phyloP scores from a whole-genome alignment of 495 filamentous ascomycete genomes.

The Aspergillus kassunensis region DNA sequence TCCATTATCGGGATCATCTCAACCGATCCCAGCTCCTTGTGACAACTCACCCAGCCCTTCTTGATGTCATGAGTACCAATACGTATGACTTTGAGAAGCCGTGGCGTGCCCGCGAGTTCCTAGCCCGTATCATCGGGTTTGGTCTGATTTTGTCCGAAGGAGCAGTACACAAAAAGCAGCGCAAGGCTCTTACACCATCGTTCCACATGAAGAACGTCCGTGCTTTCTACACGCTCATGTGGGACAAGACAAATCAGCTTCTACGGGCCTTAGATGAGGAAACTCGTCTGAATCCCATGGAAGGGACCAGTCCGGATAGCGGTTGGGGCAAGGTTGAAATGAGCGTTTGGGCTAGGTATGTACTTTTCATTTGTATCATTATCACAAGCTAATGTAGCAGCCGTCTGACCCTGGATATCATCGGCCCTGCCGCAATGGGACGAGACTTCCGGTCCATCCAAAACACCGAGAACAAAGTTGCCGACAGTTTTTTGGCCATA shows the following conservation, averaged over 20 bases:
- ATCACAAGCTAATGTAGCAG: constrained; percentile 26
- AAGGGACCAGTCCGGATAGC: constrained; percentile 34
- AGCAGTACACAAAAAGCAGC: constrained; percentile 67
- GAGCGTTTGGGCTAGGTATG: constrained; percentile 57
- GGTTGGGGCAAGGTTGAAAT: constrained; percentile 60
- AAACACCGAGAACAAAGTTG: constrained; percentile 60
- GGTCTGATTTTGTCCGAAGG: constrained; percentile 81
- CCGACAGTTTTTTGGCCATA: constrained; percentile 59
- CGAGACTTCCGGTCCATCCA: constrained; percentile 71
- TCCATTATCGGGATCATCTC: constrained; percentile 59
- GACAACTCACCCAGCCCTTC: constrained; percentile 43
- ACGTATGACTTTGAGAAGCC: constrained; percentile 54
- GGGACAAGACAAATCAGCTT: constrained; percentile 52
- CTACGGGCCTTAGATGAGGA: constrained; percentile 39
- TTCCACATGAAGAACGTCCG: constrained; percentile 82
- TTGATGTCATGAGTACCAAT: constrained; percentile 54
- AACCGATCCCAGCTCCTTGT: constrained; percentile 31
- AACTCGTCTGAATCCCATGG: constrained; percentile 30
- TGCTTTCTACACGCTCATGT: constrained; percentile 77
- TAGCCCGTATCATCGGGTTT: constrained; percentile 69
- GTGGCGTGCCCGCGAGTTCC: constrained; percentile 39
- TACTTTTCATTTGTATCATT: not conserved
- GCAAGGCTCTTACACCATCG: constrained; percentile 74
- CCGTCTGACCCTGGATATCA: constrained; percentile 80
- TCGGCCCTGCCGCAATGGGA: constrained; percentile 77